Percentiles rank a stretch among this genome's conserved stretches.
phyloP scores from a whole-genome alignment of 2,329 filamentous ascomycete genomes.

The Teratosphaeria nubilosa region DNA sequence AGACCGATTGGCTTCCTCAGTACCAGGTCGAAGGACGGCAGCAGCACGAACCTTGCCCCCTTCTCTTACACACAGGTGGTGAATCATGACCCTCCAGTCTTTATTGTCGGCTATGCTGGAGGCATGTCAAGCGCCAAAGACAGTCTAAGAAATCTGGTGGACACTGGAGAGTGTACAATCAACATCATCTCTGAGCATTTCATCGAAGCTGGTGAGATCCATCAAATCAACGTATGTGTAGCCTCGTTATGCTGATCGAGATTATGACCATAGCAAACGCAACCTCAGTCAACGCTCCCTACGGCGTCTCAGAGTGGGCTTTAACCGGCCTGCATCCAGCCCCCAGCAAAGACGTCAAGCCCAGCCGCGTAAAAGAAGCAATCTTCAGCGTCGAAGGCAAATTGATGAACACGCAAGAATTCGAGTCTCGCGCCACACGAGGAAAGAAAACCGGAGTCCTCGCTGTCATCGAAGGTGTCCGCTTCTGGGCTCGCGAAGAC shows the following conservation, averaged over 20 bases:
- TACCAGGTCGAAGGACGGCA: constrained; percentile 52
- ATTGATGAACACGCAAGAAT: constrained; percentile 64
- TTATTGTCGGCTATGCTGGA: constrained; percentile 54
- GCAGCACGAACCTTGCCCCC: constrained; percentile 65
- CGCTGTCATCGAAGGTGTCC: constrained; percentile 69
- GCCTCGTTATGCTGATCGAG: not conserved
- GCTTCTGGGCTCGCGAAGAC: constrained; percentile 85
- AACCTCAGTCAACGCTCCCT: constrained; percentile 67
- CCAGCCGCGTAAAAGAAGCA: constrained; percentile 69
- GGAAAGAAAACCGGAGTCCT: constrained; percentile 68
- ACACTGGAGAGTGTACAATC: constrained; percentile 62
- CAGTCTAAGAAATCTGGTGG: constrained; percentile 61
- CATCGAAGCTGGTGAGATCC: constrained; percentile 43
- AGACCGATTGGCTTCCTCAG: constrained; percentile 63
- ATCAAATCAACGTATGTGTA: not conserved
- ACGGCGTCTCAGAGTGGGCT: constrained; percentile 68
- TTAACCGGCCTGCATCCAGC: constrained; percentile 65
- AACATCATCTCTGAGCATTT: constrained; percentile 82
- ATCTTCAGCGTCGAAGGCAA: constrained; percentile 75
- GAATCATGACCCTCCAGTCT: constrained; percentile 77
- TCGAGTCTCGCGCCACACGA: constrained; percentile 58
- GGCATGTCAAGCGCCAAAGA: constrained; percentile 60
- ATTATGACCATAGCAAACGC: constrained; percentile 59
- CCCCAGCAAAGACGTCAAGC: constrained; percentile 53
- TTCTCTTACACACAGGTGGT: constrained; percentile 82